phyloP scores from a whole-genome alignment of 148 eudicot species.

The Rhododendron williamsianum region DNA sequence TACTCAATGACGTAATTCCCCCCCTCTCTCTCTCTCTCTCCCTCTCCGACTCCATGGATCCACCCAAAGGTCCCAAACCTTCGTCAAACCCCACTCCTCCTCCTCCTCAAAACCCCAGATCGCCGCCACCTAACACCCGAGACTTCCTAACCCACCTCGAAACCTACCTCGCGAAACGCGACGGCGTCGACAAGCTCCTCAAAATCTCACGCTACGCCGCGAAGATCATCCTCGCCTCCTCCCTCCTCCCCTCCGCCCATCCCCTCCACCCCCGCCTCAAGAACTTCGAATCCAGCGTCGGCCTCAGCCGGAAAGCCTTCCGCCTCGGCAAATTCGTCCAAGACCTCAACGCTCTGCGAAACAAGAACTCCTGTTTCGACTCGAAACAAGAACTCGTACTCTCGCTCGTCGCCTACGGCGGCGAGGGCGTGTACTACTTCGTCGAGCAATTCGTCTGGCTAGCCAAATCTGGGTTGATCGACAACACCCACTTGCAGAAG shows the following conservation, averaged over 20 bases:
- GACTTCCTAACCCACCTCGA: slow-evolving; percentile 78
- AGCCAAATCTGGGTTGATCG: slow-evolving; percentile 69
- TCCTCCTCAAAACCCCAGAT: neutral
- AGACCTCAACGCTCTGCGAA: slow-evolving; percentile 63
- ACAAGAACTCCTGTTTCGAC: neutral
- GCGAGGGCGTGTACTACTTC: slow-evolving; percentile 84
- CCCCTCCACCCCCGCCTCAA: slow-evolving; percentile 43
- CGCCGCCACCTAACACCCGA: slow-evolving; percentile 8
- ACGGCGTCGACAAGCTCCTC: slow-evolving; percentile 89
- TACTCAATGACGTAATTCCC: no score
- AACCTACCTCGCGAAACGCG: slow-evolving; percentile 87
- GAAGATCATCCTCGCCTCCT: slow-evolving; percentile 62
- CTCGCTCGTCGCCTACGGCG: slow-evolving; percentile 62
- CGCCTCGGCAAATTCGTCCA: slow-evolving; percentile 90
- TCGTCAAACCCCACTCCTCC: neutral
- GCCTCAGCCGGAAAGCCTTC: slow-evolving; percentile 86
- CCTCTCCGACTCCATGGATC: slow-evolving; percentile 14
- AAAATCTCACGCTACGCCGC: slow-evolving; percentile 89
- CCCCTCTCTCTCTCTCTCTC: neutral
- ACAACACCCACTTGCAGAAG: slow-evolving; percentile 19
- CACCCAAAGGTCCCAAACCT: neutral
- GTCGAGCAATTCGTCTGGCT: slow-evolving; percentile 85
- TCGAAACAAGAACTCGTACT: slow-evolving; percentile 21
- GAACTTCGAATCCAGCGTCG: slow-evolving; percentile 73
- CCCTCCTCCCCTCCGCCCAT: slow-evolving; percentile 36